Evolutionary conservation across 129 eudicot species (phyloP).

Genomic region (Pittosporum tobira): DNA sequence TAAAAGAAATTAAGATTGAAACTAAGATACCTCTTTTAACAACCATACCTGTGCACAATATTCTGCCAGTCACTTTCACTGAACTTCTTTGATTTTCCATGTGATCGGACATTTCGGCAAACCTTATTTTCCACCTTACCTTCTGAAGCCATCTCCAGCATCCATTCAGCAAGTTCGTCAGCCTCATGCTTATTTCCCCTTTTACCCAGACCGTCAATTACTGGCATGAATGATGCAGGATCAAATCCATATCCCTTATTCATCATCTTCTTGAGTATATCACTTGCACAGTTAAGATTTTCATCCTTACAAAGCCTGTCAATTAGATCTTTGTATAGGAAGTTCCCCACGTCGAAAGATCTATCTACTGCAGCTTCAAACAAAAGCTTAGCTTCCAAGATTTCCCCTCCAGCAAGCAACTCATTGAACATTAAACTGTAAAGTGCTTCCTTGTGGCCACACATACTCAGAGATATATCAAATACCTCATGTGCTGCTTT

Average conservation of each 20-base stretch:
- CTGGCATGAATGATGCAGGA: conserved; percentile 74
- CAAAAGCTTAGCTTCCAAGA: conserved; percentile 57
- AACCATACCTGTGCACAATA: conserved; percentile 60
- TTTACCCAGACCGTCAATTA: conserved; percentile 57
- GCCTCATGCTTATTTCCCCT: conserved; percentile 62
- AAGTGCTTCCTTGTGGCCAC: conserved; percentile 60
- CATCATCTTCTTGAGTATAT: conserved; percentile 52
- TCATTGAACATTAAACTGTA: conserved; percentile 73
- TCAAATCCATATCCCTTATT: conserved; percentile 60
- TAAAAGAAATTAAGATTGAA: not conserved
- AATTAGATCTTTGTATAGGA: conserved; percentile 63
- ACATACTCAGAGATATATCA: conserved; percentile 41
- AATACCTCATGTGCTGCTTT: conserved; percentile 79
- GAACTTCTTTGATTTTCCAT: conserved; percentile 21
- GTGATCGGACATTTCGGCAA: conserved; percentile 16
- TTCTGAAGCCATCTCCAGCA: conserved; percentile 69
- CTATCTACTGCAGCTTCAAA: conserved; percentile 61
- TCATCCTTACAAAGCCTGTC: conserved; percentile 55
- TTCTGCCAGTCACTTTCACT: conserved; percentile 47
- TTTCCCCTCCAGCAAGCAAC: conserved; percentile 66
- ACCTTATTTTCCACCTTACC: conserved; percentile 35
- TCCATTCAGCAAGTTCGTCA: conserved; percentile 75
- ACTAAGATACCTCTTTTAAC: not conserved
- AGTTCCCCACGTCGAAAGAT: conserved; percentile 48
- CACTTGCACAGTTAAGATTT: conserved; percentile 48